Conservation (phyloP, 495 filamentous ascomycete genomes). For the Tuber brumale region DNA sequence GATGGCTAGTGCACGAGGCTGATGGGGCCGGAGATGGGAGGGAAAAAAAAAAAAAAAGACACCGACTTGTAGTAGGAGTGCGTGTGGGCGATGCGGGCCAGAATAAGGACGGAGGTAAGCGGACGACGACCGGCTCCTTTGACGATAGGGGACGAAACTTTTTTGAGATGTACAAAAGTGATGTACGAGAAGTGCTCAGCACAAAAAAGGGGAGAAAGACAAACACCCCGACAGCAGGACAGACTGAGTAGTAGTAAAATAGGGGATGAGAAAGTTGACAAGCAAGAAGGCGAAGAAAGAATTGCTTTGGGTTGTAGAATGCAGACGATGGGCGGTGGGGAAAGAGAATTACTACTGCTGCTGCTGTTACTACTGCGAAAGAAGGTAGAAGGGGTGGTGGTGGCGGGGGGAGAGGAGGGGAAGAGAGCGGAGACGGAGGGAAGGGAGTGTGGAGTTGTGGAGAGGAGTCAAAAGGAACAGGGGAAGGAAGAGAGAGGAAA, state of each 20-base stretch:
- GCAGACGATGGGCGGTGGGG: not conserved
- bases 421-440: slow-evolving; percentile 36
- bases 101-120: slow-evolving; percentile 29
- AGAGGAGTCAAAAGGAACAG: slow-evolving; percentile 47
- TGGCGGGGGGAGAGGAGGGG: slow-evolving; percentile 20
- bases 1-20: slow-evolving; percentile 23
- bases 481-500: slow-evolving; percentile 51
- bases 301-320: not conserved
- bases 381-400: slow-evolving; percentile 37
- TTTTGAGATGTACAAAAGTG: slow-evolving; percentile 27
- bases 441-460: slow-evolving; percentile 42
- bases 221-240: slow-evolving; percentile 29
- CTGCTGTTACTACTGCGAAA: slow-evolving; percentile 34
- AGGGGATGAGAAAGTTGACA: slow-evolving; percentile 10
- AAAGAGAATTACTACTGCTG: slow-evolving; percentile 20
- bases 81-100: slow-evolving; percentile 21
- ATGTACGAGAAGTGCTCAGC: slow-evolving; percentile 34
- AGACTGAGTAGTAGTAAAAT: slow-evolving; percentile 19
- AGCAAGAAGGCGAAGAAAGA: slow-evolving; percentile 4
- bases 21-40: slow-evolving; percentile 17
- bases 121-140: slow-evolving; percentile 15
- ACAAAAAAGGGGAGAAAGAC: slow-evolving; percentile 29
- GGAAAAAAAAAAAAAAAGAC: slow-evolving; percentile 24
- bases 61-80: slow-evolving; percentile 18
- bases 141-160: slow-evolving; percentile 6